A percentile compares a stretch with the other conserved stretches of the same genome.
Conservation (phyloP, 176 grass and related monocot species). For the Aechmea fasciata region DNA sequence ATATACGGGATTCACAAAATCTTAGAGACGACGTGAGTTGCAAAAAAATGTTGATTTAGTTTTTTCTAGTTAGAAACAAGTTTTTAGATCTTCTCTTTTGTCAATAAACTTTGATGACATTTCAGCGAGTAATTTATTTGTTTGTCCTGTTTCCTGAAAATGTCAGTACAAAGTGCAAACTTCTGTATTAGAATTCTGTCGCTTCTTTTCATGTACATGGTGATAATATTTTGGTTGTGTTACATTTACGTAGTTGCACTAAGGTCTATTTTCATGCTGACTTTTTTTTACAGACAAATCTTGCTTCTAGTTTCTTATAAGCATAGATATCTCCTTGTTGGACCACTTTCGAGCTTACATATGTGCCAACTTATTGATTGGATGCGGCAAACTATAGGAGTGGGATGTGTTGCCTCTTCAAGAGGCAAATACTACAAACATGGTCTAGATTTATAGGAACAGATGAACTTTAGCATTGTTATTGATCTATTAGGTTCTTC, state of each 20-base stretch:
- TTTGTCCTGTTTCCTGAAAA: not conserved
- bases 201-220: not conserved
- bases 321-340: too few relatives aligned
- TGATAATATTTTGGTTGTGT: not conserved
- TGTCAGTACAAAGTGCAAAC: not conserved
- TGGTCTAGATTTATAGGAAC: too few relatives aligned
- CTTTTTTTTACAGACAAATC: too few relatives aligned
- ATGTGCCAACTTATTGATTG: too few relatives aligned
- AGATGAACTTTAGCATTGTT: too few relatives aligned
- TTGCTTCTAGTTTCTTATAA: too few relatives aligned
- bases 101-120: constrained; percentile 9
- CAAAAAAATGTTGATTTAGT: constrained; percentile 27
- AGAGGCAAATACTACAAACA: too few relatives aligned
- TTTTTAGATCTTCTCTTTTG: constrained; percentile 15
- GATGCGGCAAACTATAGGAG: too few relatives aligned
- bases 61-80: constrained; percentile 6
- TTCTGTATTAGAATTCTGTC: not conserved
- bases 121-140: not conserved
- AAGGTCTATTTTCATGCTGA: too few relatives aligned
- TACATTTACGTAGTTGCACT: not conserved
- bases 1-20: constrained; percentile 57
- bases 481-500: too few relatives aligned
- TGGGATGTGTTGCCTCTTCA: too few relatives aligned
- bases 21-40: constrained; percentile 90
- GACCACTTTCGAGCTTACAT: too few relatives aligned